phyloP scores from a whole-genome alignment of 495 filamentous ascomycete species.

The Xylaria grammica region DNA sequence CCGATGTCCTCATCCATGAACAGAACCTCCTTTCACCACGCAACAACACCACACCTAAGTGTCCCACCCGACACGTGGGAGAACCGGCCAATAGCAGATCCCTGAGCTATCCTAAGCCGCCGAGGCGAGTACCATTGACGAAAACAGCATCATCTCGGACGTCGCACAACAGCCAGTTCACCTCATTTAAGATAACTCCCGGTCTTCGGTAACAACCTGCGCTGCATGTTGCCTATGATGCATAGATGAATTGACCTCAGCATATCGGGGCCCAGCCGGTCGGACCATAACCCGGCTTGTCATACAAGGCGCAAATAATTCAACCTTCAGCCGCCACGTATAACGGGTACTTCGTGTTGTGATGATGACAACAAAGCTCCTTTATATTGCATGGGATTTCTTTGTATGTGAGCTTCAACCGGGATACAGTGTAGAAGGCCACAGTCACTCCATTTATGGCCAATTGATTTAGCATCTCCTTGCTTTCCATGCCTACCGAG shows the following conservation, averaged over 20 bases:
- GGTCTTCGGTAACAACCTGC: neutral
- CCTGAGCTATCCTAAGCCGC: conserved; percentile 5
- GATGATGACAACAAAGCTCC: no score
- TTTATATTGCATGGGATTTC: no score
- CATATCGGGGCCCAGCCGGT: neutral
- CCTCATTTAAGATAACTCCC: neutral
- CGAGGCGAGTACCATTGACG: neutral
- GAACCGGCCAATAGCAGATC: conserved; percentile 7
- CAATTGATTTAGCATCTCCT: no score
- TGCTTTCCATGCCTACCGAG: no score
- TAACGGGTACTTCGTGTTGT: no score
- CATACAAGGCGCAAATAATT: no score
- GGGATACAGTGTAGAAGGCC: no score
- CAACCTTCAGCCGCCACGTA: no score
- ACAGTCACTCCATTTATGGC: no score
- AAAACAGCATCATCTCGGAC: conserved; percentile 13
- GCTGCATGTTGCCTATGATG: neutral
- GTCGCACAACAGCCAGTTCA: conserved; percentile 9
- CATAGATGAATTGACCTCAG: neutral
- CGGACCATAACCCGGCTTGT: no score
- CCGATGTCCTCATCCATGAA: neutral
- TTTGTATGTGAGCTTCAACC: no score
- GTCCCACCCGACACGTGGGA: conserved; percentile 7
- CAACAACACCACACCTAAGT: conserved; percentile 1
- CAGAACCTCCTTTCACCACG: neutral